phyloP scores from a whole-genome alignment of 805 yeast genomes.

The Metschnikowia proteae region DNA sequence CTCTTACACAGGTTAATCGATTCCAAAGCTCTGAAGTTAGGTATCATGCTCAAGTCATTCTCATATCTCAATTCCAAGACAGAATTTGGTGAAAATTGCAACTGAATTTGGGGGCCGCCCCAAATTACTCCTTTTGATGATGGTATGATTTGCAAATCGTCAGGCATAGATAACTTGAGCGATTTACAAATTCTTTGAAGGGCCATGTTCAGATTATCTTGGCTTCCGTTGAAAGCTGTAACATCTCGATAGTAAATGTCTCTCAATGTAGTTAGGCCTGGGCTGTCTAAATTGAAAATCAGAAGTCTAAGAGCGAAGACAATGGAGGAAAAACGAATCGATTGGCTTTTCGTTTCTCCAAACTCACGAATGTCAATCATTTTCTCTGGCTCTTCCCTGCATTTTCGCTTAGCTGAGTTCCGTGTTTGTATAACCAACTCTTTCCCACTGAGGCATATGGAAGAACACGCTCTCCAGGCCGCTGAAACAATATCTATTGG shows the following conservation, averaged over 20 bases:
- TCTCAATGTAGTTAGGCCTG: slow-evolving; percentile 12
- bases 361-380: slow-evolving; percentile 7
- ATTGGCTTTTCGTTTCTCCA: slow-evolving; percentile 9
- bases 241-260: slow-evolving; percentile 18
- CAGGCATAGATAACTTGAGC: slow-evolving; percentile 4
- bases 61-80: background rate
- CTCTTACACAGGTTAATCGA: background rate
- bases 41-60: slow-evolving; percentile 6
- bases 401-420: background rate
- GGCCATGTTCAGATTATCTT: slow-evolving; percentile 10
- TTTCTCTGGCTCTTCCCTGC: background rate
- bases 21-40: background rate
- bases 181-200: slow-evolving; percentile 7
- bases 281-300: slow-evolving; percentile 6
- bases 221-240: slow-evolving; percentile 14
- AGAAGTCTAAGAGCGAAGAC: slow-evolving; percentile 9
- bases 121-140: slow-evolving; percentile 17
- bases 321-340: slow-evolving; percentile 9
- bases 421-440: background rate
- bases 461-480: background rate
- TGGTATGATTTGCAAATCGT: slow-evolving; percentile 10
- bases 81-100: slow-evolving; percentile 2
- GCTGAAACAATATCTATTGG: background rate
- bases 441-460: slow-evolving; percentile 1
- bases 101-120: slow-evolving; percentile 9